Evolutionary conservation across 2,329 filamentous ascomycete species (phyloP).

Genomic region (Periconia sp.): DNA sequence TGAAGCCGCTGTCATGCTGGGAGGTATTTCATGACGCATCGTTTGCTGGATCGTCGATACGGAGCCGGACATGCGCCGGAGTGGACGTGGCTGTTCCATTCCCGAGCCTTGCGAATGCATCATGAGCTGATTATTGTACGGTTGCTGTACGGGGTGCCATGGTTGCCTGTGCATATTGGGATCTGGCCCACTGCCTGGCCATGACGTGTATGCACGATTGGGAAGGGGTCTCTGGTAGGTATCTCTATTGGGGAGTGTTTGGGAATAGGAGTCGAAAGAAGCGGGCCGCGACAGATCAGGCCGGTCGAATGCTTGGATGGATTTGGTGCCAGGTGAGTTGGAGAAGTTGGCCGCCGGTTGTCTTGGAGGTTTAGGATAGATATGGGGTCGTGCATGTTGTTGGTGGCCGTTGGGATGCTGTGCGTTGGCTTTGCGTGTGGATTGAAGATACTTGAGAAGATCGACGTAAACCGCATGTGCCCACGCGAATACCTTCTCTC

Average conservation of each 20-base stretch:
- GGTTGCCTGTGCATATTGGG: constrained; percentile 18
- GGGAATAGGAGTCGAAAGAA: constrained; percentile 20
- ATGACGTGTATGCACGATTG: constrained; percentile 33
- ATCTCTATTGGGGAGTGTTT: constrained; percentile 23
- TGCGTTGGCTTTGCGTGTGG: constrained; percentile 45
- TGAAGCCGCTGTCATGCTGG: constrained; percentile 40
- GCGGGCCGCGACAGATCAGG: constrained; percentile 31
- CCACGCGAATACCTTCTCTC: constrained; percentile 51
- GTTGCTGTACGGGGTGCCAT: constrained; percentile 30
- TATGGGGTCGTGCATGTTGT: constrained; percentile 54
- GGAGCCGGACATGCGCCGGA: constrained; percentile 39
- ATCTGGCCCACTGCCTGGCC: constrained; percentile 23
- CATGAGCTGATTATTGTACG: constrained; percentile 14
- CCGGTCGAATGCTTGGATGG: constrained; percentile 38
- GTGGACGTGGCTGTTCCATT: constrained; percentile 31
- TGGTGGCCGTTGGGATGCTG: constrained; percentile 45
- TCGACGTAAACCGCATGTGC: constrained; percentile 52
- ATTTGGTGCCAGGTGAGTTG: constrained; percentile 22
- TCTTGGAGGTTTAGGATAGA: constrained; percentile 63
- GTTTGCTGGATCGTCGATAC: constrained; percentile 29
- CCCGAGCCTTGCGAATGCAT: constrained; percentile 22
- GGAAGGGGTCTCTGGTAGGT: constrained; percentile 22
- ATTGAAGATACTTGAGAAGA: constrained; percentile 51
- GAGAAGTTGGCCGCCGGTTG: constrained; percentile 57
- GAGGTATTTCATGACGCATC: constrained; percentile 30